Percentiles rank a stretch among this genome's conserved stretches.
Conservation (phyloP, 495 filamentous ascomycete genomes). For the Pseudevernia furfuracea region DNA sequence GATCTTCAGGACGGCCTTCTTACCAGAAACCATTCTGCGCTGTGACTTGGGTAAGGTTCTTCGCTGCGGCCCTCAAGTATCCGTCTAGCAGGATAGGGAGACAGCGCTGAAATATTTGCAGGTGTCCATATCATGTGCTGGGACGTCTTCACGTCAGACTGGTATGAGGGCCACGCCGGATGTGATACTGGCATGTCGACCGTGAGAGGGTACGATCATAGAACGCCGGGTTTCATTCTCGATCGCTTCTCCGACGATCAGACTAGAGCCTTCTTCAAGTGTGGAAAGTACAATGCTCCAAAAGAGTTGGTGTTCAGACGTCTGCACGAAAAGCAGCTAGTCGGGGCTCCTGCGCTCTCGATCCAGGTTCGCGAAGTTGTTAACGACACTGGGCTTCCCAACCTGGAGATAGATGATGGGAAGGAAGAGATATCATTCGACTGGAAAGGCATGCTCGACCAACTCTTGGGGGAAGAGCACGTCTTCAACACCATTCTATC, state of each 20-base stretch:
- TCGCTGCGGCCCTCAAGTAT: neutral
- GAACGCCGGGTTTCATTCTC: neutral
- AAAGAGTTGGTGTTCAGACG: neutral
- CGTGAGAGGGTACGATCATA: neutral
- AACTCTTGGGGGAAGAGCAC: slow-evolving; percentile 3
- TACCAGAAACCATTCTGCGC: neutral
- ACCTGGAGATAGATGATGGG: neutral
- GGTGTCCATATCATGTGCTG: neutral
- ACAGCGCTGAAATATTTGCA: neutral
- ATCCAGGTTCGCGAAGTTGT: neutral
- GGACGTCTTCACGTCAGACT: neutral
- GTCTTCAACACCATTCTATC: neutral
- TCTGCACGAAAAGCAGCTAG: neutral
- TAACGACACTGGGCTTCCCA: neutral
- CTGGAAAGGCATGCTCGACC: slow-evolving; percentile 3
- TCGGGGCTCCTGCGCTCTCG: neutral
- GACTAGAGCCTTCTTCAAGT: neutral
- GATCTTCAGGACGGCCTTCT: neutral
- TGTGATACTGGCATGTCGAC: neutral
- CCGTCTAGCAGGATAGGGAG: neutral
- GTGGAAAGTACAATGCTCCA: neutral
- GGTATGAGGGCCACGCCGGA: neutral
- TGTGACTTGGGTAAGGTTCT: neutral
- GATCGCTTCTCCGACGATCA: slow-evolving; percentile 1
- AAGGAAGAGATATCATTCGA: neutral